Conservation (phyloP, 345 rosid species). For the Linum tenue region DNA sequence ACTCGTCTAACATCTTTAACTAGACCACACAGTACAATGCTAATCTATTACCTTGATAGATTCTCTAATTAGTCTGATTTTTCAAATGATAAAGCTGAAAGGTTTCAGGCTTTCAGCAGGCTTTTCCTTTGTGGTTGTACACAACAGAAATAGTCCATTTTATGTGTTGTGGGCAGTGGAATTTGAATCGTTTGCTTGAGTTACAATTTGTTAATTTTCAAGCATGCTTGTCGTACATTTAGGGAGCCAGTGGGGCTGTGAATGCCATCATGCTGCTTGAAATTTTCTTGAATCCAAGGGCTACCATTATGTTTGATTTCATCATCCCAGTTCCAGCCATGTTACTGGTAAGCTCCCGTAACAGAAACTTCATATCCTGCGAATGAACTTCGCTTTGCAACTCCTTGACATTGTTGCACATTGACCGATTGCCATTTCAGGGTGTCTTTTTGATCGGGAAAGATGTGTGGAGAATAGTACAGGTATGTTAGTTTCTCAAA, state of each 20-base stretch:
- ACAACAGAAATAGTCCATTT: too few species aligned
- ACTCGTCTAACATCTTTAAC: too few species aligned
- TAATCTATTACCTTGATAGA: not conserved
- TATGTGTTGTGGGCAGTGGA: too few species aligned
- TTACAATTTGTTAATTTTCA: not conserved
- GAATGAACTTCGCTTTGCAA: not conserved
- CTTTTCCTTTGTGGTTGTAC: too few species aligned
- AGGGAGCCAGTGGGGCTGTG: constrained; percentile 96
- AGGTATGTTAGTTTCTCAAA: constrained; percentile 32
- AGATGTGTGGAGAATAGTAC: constrained; percentile 52
- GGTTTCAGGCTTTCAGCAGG: too few species aligned
- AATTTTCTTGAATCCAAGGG: constrained; percentile 71
- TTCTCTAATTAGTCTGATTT: too few species aligned
- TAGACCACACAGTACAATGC: too few species aligned
- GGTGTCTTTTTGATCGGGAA: constrained; percentile 70
- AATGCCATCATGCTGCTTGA: constrained; percentile 83
- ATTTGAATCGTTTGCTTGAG: not conserved
- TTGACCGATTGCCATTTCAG: constrained; percentile 20
- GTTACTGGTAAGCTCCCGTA: constrained; percentile 46
- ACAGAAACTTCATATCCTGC: not conserved
- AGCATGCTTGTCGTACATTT: constrained; percentile 9
- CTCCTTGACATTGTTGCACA: not conserved
- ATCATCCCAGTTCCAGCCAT: constrained; percentile 83
- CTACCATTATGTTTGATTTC: constrained; percentile 57
- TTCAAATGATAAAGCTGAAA: too few species aligned